These are phyloP conservation scores for Candida germanica DNA, from an alignment of 805 yeast species.

Conservation along the genomic window DNA sequence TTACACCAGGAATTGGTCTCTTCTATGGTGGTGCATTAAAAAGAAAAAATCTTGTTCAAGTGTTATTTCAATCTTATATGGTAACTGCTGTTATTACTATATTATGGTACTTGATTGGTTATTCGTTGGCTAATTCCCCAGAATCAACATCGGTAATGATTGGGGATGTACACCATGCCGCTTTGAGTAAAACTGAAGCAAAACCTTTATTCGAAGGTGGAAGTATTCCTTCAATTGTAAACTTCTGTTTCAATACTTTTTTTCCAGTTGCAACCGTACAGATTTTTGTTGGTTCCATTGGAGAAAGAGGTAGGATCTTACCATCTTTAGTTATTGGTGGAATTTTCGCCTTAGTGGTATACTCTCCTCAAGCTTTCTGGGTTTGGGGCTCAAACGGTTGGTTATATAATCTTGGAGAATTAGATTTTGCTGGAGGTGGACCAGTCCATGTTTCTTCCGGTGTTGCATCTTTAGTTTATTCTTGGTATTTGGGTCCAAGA, in stretches of 20 bases:
- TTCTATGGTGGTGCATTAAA: slow-evolving; percentile 43
- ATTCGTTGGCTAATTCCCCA: slow-evolving; percentile 41
- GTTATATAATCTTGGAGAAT: slow-evolving; percentile 40
- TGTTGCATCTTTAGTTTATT: slow-evolving; percentile 40
- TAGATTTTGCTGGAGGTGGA: slow-evolving; percentile 51
- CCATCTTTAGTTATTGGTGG: slow-evolving; percentile 41
- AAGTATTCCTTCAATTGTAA: slow-evolving; percentile 45
- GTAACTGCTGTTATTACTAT: slow-evolving; percentile 35
- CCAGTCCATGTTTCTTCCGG: slow-evolving; percentile 49
- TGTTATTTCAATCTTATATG: slow-evolving; percentile 44
- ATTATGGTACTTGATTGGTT: slow-evolving; percentile 46
- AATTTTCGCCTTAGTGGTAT: slow-evolving; percentile 42
- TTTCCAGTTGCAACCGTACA: slow-evolving; percentile 50
- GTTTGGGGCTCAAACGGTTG: slow-evolving; percentile 49
- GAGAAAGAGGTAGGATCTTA: slow-evolving; percentile 41
- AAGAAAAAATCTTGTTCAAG: slow-evolving; percentile 42
- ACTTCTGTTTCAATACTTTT: slow-evolving; percentile 42
- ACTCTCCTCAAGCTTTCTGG: slow-evolving; percentile 45
- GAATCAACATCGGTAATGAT: slow-evolving; percentile 22
- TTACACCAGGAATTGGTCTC: slow-evolving; percentile 46
- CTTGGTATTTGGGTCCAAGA: slow-evolving; percentile 43
- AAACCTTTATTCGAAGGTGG: slow-evolving; percentile 43
- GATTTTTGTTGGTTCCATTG: slow-evolving; percentile 43
- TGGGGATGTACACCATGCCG: slow-evolving; percentile 41
- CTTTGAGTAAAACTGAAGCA: slow-evolving; percentile 36